Evolutionary conservation across 352 stramenopile species (phyloP), one percentile per base, ranked within the genome.

Genomic region (Peronospora belbahrii): DNA sequence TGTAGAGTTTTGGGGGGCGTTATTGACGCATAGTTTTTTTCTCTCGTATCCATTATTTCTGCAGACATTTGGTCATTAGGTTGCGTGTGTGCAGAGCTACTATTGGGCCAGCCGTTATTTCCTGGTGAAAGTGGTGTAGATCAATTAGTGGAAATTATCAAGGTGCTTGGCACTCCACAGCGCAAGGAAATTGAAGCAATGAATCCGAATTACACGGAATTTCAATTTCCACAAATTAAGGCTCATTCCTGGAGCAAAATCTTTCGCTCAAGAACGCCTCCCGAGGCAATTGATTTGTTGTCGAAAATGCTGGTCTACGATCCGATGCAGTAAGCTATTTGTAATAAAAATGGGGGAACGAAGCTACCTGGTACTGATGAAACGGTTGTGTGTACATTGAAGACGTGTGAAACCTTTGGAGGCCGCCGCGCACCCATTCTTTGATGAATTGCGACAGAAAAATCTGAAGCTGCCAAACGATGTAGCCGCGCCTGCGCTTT

Each of bases 161-260:
- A 99, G 62, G 85, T 99, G 11, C 70, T 99, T 13, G 97, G 97
- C 25, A 99, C 96, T 20, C 97, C 97, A 5, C 97, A 97, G 46
- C 81, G 95, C 31, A 95, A 99, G 62, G 94, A 99, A 69, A 98
- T 99, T 33, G 73, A 94, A 55, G 85, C 88, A 15, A 99, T 99
- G 96, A 99, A 99, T 67, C 96, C 94, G 4, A 98, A 98, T 65
- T 99, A 99, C 70, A 98, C 95, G 30, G 96, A 98, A 70, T 99
- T 99, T 65, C 98, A 99, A 67, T 99, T 99, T 62, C 97, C 97
- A 19, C 94, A 99, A 59, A 99, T 99, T 76, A 97, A 97, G 62
- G 95, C 90, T 13, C 96, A 98, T 62, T 95, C 95, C 44, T 99
- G 95, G 95, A 94, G 92, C 57, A 97, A 98, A 65, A 95, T 98